Evolutionary conservation across 331 rosid species (phyloP).

Genomic region (Dryas integrifolia): DNA sequence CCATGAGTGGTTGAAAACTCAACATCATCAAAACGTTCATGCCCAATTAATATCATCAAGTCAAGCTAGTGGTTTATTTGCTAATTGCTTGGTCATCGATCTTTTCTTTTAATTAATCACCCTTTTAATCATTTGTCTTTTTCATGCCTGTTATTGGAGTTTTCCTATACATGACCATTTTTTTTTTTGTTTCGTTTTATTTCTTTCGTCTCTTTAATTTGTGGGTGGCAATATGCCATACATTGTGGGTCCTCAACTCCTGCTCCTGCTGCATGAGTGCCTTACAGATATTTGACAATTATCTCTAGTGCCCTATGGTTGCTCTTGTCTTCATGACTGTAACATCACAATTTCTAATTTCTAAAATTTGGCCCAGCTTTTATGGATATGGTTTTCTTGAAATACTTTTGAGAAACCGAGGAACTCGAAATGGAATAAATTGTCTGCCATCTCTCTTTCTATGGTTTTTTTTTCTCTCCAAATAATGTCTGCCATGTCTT

Average conservation of each 20-base stretch:
- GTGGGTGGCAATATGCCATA: constrained; percentile 6
- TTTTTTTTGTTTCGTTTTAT: background rate
- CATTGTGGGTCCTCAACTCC: background rate
- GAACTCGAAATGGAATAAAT: background rate
- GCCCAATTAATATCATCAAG: background rate
- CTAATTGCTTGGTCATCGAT: background rate
- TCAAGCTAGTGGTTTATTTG: background rate
- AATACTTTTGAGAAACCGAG: constrained; percentile 1
- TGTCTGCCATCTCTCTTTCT: background rate
- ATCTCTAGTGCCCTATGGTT: background rate
- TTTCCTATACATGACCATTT: background rate
- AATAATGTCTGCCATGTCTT: too few species aligned
- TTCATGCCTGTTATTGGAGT: background rate
- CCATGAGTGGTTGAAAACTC: constrained; percentile 29
- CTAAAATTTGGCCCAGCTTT: background rate
- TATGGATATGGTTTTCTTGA: background rate
- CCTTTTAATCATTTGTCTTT: background rate
- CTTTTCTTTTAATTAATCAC: background rate
- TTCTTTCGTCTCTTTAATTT: background rate
- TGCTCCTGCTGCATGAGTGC: background rate
- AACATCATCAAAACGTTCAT: constrained; percentile 21
- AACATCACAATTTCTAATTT: background rate
- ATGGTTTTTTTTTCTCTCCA: too few species aligned
- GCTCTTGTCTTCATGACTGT: background rate
- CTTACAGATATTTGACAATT: background rate